Base-by-base conservation (phyloP, 176 grass and related monocot genomes). In the Pontederia paniculata region DNA sequence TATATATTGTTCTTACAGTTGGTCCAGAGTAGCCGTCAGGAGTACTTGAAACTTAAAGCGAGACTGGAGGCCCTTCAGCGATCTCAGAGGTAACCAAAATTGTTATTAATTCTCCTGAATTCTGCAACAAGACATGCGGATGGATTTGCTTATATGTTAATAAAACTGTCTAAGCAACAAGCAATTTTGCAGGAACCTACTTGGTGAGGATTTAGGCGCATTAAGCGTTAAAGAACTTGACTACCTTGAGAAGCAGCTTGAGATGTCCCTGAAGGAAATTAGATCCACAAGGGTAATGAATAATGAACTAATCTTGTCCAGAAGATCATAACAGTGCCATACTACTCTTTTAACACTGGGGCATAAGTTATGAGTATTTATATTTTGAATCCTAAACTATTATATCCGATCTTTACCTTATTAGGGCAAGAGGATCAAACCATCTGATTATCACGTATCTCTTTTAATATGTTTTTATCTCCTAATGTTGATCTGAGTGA, bases 151-250 rank as follows among this genome's bases (percentile, higher is more conserved):
- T n/a, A n/a, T n/a, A n/a, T n/a, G n/a, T n/a, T n/a, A n/a, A n/a
- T n/a, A n/a, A n/a, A n/a, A n/a, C n/a, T n/a, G n/a, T n/a, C n/a
- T n/a, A n/a, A n/a, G n/a, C n/a, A n/a, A n/a, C n/a, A n/a, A n/a
- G n/a, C n/a, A n/a, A n/a, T n/a, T n/a, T n/a, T 63, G 19, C 64
- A 95, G 81, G 79, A 95, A 95, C 69, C 78, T 95, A 67, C 85
- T 95, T 66, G 82, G 90, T 20, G 90, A 89, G 42, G 85, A 89
- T 48, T 73, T 95, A 67, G 78, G 70, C 2, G 67, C 71, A 67
- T 81, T 95, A 49, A 81, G 78, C 62, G 72, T 81, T 20, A 78
- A 84, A 66, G 85, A 95, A 25, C 85, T 95, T 37, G 82, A 89
- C 41, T 76, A 74, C 51, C 82, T 95, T 63, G 90, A 89, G 63